Evolutionary conservation across 108 stramenopile genomes (phyloP).

Genomic region (Seminavis robusta): DNA sequence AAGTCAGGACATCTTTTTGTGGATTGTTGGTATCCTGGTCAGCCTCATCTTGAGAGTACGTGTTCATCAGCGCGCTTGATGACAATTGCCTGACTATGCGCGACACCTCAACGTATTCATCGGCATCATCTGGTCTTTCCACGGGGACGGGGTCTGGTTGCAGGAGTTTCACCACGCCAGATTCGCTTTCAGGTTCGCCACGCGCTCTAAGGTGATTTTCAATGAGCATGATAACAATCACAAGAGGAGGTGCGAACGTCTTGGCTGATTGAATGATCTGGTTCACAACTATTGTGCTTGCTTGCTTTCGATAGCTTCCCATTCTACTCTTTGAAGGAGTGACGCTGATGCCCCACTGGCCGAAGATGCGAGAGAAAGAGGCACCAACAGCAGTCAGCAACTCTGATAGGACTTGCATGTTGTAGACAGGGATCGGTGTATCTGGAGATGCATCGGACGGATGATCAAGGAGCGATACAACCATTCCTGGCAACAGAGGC

Average conservation of each 20-base stretch:
- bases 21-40: background rate
- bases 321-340: background rate
- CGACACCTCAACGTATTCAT: slow-evolving; percentile 47
- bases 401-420: slow-evolving; percentile 25
- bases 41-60: too few species aligned
- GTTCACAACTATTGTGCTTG: slow-evolving; percentile 1
- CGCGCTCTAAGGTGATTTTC: slow-evolving; percentile 23
- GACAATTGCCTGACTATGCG: slow-evolving; percentile 14
- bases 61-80: slow-evolving; percentile 11
- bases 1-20: slow-evolving; percentile 3
- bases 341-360: slow-evolving; percentile 1
- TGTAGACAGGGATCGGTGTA: background rate
- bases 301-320: background rate
- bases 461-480: slow-evolving; percentile 51
- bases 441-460: slow-evolving; percentile 8
- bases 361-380: slow-evolving; percentile 44
- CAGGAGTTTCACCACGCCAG: slow-evolving; percentile 1
- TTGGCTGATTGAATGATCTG: slow-evolving; percentile 27
- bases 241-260: slow-evolving; percentile 27
- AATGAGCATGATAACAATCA: slow-evolving; percentile 30
- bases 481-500: slow-evolving; percentile 71
- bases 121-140: slow-evolving; percentile 18
- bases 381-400: slow-evolving; percentile 40
- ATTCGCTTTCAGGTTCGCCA: background rate
- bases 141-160: background rate